These are phyloP conservation scores for Plasmodium fragile DNA, from an alignment of 169 alveolate species.

Conservation along the genomic window DNA sequence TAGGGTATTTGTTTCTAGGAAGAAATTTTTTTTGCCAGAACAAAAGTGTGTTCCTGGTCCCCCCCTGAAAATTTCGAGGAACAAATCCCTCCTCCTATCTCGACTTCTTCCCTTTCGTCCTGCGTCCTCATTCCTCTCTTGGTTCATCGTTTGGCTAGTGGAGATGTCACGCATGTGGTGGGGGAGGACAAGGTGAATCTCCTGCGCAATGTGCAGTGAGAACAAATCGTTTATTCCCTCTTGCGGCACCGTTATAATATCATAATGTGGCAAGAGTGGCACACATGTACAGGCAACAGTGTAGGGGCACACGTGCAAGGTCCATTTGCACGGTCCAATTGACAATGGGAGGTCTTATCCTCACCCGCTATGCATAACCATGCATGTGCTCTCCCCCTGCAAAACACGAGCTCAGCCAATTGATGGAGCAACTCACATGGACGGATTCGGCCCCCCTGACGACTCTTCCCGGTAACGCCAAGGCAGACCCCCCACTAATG, in stretches of 20 bases:
- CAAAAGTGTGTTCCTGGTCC: constrained; percentile 55
- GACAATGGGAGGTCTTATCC: neutral
- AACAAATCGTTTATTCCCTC: neutral
- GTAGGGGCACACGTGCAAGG: too few species aligned
- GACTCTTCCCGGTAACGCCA: neutral
- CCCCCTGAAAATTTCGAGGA: constrained; percentile 45
- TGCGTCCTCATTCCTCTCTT: neutral
- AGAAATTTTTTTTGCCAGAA: constrained; percentile 26
- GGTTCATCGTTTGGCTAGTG: neutral
- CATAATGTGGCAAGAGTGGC: neutral
- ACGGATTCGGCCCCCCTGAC: neutral
- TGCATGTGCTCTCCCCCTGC: neutral
- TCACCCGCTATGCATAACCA: neutral
- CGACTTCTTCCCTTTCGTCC: neutral
- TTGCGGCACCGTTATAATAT: neutral
- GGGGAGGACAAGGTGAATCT: neutral
- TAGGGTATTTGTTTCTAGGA: constrained; percentile 39
- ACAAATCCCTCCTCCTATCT: neutral
- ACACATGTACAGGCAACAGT: neutral
- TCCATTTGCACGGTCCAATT: neutral
- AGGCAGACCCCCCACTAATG: neutral
- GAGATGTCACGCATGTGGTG: neutral
- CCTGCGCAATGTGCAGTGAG: neutral
- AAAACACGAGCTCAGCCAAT: neutral
- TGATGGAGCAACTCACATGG: neutral